Evolutionary conservation across 192 early-diverging fungal species (phyloP).

Genomic region (Coemansia sp.): DNA sequence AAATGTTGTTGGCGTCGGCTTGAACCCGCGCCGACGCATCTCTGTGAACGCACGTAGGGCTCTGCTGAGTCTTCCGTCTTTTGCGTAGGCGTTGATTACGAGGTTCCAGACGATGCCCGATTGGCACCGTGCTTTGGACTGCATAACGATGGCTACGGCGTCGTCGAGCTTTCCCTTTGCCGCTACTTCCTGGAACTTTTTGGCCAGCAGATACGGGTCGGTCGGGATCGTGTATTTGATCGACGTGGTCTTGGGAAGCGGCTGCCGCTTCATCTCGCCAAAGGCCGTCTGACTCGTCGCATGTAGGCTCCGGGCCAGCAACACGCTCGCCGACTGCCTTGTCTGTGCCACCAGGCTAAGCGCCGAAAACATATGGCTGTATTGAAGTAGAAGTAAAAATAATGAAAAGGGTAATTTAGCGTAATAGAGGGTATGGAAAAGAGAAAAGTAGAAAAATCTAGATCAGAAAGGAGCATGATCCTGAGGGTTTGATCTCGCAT

Average conservation of each 20-base stretch:
- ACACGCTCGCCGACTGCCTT: neutral
- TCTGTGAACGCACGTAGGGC: slow-evolving; percentile 43
- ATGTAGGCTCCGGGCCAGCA: neutral
- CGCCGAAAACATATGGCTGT: neutral
- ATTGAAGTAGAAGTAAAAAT: neutral
- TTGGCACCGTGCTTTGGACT: slow-evolving; percentile 31
- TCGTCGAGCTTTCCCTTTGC: slow-evolving; percentile 43
- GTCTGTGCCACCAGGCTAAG: neutral
- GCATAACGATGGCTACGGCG: slow-evolving; percentile 51
- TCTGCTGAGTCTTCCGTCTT: slow-evolving; percentile 32
- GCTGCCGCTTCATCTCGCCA: slow-evolving; percentile 26
- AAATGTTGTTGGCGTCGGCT: slow-evolving; percentile 40
- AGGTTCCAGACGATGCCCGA: slow-evolving; percentile 49
- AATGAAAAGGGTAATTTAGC: neutral
- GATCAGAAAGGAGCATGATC: neutral
- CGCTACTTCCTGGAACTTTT: slow-evolving; percentile 42
- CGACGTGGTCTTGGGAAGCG: slow-evolving; percentile 45
- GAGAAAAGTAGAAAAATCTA: neutral
- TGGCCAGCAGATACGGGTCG: slow-evolving; percentile 40
- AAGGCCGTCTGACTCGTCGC: neutral
- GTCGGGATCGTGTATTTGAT: slow-evolving; percentile 44
- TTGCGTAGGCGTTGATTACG: slow-evolving; percentile 47
- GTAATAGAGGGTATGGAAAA: neutral
- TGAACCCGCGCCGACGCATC: slow-evolving; percentile 45
- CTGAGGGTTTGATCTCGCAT: neutral